phyloP scores from a whole-genome alignment of 371 early-diverging fungal species.

The Saksenaea oblongispora region DNA sequence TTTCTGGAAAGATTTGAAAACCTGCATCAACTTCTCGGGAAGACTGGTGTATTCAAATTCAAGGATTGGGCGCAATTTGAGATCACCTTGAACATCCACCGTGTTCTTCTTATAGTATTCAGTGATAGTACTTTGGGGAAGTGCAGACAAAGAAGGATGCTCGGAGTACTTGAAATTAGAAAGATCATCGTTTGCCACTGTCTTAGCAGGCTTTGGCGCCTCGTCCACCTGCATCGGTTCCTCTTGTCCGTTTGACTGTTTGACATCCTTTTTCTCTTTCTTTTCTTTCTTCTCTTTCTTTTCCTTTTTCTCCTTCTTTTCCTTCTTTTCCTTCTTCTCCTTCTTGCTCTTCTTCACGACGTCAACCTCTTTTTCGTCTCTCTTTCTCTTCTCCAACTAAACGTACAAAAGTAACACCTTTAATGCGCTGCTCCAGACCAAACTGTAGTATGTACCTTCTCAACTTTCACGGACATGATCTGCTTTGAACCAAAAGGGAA shows the following conservation, averaged over 20 bases:
- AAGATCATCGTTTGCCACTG: constrained; percentile 20
- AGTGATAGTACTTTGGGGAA: constrained; percentile 45
- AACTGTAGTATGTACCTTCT: neutral
- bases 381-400: constrained; percentile 2
- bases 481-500: neutral
- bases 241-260: neutral
- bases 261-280: constrained; percentile 8
- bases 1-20: constrained; percentile 80
- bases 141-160: constrained; percentile 28
- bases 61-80: constrained; percentile 72
- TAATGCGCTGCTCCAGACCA: neutral
- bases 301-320: constrained; percentile 17
- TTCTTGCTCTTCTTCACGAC: constrained; percentile 18
- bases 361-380: constrained; percentile 12
- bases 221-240: constrained; percentile 14
- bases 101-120: constrained; percentile 69
- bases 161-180: constrained; percentile 41
- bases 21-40: constrained; percentile 69
- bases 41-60: constrained; percentile 78
- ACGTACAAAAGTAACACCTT: neutral
- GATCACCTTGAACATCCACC: constrained; percentile 68
- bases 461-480: neutral
- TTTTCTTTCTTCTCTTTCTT: constrained; percentile 19
- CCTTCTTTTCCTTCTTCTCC: constrained; percentile 23
- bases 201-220: constrained; percentile 31